Conservation (phyloP, 2,329 filamentous ascomycete species). For the Penicillium sclerotigenum region DNA sequence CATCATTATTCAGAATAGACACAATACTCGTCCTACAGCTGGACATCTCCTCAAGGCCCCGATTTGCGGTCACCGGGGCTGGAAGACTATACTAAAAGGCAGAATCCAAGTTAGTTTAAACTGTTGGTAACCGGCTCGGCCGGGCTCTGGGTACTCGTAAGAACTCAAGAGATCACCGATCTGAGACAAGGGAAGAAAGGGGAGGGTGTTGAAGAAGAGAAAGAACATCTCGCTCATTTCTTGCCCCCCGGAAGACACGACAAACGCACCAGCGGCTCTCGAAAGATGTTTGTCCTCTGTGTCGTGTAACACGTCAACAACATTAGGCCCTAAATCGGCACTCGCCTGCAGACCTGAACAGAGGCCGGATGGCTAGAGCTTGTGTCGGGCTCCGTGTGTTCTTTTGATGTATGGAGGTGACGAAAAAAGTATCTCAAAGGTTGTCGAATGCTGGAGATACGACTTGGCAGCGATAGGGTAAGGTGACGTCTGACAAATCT, state of each 20-base stretch:
- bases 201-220: constrained; percentile 7
- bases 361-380: constrained; percentile 21
- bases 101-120: constrained; percentile 13
- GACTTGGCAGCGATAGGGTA: neutral
- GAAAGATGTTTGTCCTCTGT: constrained; percentile 34
- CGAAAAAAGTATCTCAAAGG: neutral
- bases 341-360: constrained; percentile 22
- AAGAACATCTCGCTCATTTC: constrained; percentile 8
- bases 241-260: constrained; percentile 7
- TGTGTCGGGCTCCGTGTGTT: neutral
- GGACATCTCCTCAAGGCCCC: constrained; percentile 28
- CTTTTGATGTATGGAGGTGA: neutral
- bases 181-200: neutral
- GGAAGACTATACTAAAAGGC: constrained; percentile 19
- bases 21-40: constrained; percentile 36
- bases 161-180: constrained; percentile 6
- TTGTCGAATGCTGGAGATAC: neutral
- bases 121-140: constrained; percentile 3
- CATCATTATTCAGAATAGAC: constrained; percentile 49
- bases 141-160: constrained; percentile 3
- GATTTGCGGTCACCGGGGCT: constrained; percentile 16
- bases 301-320: constrained; percentile 35
- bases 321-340: constrained; percentile 28
- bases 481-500: neutral
- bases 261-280: constrained; percentile 31